Percentiles rank a stretch among this genome's conserved stretches.
These are phyloP conservation scores for Quercus tomentella DNA, from an alignment of 331 rosid species.

Conservation along the genomic window DNA sequence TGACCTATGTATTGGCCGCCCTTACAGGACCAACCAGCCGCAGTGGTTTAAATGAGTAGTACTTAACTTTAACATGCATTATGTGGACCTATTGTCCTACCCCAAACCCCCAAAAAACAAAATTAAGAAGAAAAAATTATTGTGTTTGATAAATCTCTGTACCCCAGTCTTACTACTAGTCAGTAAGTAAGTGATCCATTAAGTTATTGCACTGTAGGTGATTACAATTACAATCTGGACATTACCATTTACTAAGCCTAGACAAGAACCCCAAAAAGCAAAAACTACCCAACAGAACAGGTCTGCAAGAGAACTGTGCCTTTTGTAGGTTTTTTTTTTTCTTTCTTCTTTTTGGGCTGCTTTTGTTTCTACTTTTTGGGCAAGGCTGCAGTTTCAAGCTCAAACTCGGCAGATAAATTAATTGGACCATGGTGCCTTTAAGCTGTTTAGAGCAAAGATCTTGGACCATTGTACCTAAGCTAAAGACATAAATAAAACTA, in stretches of 20 bases:
- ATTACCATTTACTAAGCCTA: no score
- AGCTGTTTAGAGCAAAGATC: conserved; percentile 14
- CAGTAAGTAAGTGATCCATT: conserved; percentile 3
- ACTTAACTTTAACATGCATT: conserved; percentile 14
- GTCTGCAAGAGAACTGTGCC: background rate
- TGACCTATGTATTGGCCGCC: conserved; percentile 29
- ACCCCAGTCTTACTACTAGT: no score
- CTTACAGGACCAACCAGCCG: conserved; percentile 23
- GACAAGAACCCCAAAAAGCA: no score
- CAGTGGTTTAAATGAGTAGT: conserved; percentile 18
- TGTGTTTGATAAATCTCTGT: background rate
- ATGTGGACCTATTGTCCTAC: conserved; percentile 20
- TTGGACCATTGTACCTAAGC: conserved; percentile 29
- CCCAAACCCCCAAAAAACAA: background rate
- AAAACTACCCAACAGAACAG: no score
- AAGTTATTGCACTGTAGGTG: background rate
- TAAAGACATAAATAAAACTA: conserved; percentile 38
- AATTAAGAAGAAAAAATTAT: background rate
- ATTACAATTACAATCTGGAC: no score
- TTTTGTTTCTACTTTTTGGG: background rate
- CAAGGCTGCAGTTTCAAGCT: conserved; percentile 17
- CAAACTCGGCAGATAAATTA: conserved; percentile 31
- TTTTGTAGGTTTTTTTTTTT: no score
- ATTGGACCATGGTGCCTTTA: conserved; percentile 28
- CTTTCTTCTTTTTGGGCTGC: background rate